These are phyloP conservation scores for Pulicaria dysenterica DNA, from an alignment of 129 eudicot species.

Conservation along the genomic window DNA sequence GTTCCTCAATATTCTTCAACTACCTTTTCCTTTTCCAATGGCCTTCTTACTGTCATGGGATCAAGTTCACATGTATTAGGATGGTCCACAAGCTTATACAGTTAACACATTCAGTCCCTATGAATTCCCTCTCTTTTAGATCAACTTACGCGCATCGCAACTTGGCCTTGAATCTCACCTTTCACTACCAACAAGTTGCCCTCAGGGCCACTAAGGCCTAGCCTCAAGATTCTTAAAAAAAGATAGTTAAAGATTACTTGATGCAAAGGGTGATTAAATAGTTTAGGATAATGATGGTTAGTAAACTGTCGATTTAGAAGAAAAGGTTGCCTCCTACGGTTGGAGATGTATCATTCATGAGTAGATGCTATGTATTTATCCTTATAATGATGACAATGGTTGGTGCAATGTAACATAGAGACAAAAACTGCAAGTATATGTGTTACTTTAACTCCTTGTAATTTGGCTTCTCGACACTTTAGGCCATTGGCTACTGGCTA, in stretches of 20 bases:
- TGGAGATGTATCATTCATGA: constrained; percentile 24
- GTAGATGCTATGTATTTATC: constrained; percentile 27
- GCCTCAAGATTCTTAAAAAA: constrained; percentile 17
- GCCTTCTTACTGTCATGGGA: constrained; percentile 33
- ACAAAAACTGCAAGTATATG: constrained; percentile 2
- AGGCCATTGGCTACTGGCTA: constrained; percentile 24
- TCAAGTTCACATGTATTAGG: constrained; percentile 32
- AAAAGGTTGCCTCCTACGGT: constrained; percentile 8
- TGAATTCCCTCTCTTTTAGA: neutral
- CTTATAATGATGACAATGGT: constrained; percentile 21
- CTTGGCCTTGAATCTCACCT: constrained; percentile 21
- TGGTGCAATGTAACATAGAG: constrained; percentile 28
- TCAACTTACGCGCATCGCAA: constrained; percentile 15
- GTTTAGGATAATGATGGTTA: constrained; percentile 20
- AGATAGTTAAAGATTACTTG: neutral
- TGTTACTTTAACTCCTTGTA: constrained; percentile 24
- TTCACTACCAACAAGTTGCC: constrained; percentile 17
- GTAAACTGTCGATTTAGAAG: constrained; percentile 20
- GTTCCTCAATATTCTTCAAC: constrained; percentile 43
- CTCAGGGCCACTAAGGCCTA: constrained; percentile 21
- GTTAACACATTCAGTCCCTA: constrained; percentile 33
- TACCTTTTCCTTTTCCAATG: constrained; percentile 37
- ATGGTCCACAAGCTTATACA: constrained; percentile 38
- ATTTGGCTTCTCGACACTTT: constrained; percentile 14
- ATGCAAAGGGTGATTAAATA: constrained; percentile 4